Evolutionary conservation across 2,329 filamentous ascomycete genomes (phyloP).

Genomic region (Botrytis deweyae): DNA sequence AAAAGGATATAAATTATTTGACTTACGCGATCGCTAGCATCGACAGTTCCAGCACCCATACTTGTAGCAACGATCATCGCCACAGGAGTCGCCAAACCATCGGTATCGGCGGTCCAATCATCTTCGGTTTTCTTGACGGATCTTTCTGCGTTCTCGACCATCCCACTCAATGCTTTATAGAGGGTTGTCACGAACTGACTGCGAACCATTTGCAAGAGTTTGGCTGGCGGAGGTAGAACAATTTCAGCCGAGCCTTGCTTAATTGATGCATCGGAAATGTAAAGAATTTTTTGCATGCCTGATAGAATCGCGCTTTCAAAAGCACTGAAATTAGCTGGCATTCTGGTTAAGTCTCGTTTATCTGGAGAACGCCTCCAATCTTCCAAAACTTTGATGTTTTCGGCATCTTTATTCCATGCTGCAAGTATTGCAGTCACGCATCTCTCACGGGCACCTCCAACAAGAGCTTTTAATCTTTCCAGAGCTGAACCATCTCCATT

Average conservation of each 20-base stretch:
- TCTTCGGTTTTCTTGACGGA: constrained; percentile 57
- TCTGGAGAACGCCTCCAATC: constrained; percentile 88
- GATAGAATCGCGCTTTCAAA: constrained; percentile 80
- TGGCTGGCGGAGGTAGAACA: constrained; percentile 79
- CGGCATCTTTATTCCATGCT: constrained; percentile 90
- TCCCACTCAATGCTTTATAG: constrained; percentile 90
- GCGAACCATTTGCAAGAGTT: constrained; percentile 85
- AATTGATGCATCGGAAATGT: constrained; percentile 71
- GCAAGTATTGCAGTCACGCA: constrained; percentile 82
- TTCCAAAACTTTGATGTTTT: constrained; percentile 88
- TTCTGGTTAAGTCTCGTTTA: constrained; percentile 81
- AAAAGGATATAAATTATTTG: not conserved
- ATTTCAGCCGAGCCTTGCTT: constrained; percentile 74
- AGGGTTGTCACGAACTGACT: constrained; percentile 90
- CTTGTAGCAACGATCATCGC: constrained; percentile 40
- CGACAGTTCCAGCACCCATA: constrained; percentile 50
- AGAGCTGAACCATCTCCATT: constrained; percentile 55
- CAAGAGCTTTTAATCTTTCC: constrained; percentile 73
- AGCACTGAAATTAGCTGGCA: constrained; percentile 81
- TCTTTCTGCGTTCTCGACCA: constrained; percentile 94
- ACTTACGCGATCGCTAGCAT: constrained; percentile 53
- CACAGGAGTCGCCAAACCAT: constrained; percentile 38
- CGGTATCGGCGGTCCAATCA: constrained; percentile 39
- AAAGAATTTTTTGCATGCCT: constrained; percentile 93
- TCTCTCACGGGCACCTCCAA: constrained; percentile 77